phyloP scores from a whole-genome alignment of 345 rosid species.

The Zanthoxylum bungeanum region DNA sequence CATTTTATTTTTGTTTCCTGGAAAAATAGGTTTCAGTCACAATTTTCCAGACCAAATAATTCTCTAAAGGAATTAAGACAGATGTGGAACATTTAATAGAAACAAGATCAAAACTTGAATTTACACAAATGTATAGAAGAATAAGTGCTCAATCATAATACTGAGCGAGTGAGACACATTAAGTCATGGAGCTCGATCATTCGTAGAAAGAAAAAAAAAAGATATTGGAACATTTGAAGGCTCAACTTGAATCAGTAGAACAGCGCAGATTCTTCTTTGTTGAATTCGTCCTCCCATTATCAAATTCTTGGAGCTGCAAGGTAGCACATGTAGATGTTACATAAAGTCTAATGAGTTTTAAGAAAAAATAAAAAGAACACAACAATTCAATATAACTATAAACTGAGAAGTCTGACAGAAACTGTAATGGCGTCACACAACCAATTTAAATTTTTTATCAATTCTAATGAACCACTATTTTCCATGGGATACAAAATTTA shows the following conservation, averaged over 20 bases:
- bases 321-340: too few species aligned
- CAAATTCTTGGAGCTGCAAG: constrained; percentile 62
- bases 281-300: constrained; percentile 8
- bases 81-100: too few species aligned
- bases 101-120: not conserved
- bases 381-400: not conserved
- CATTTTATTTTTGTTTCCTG: too few species aligned
- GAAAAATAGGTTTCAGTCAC: too few species aligned
- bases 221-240: not conserved
- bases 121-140: not conserved
- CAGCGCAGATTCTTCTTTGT: not conserved
- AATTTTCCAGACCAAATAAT: too few species aligned
- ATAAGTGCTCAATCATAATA: not conserved
- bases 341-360: too few species aligned
- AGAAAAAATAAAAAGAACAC: too few species aligned
- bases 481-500: not conserved
- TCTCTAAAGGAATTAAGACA: too few species aligned
- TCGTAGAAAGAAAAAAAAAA: too few species aligned
- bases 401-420: not conserved
- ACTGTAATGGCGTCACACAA: too few species aligned
- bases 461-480: not conserved
- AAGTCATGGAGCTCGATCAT: not conserved
- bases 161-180: too few species aligned
- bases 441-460: not conserved
- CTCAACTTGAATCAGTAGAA: not conserved